These are phyloP conservation scores for Alternaria novae-zelandiae DNA, from an alignment of 2,329 filamentous ascomycete species.

Conservation along the genomic window DNA sequence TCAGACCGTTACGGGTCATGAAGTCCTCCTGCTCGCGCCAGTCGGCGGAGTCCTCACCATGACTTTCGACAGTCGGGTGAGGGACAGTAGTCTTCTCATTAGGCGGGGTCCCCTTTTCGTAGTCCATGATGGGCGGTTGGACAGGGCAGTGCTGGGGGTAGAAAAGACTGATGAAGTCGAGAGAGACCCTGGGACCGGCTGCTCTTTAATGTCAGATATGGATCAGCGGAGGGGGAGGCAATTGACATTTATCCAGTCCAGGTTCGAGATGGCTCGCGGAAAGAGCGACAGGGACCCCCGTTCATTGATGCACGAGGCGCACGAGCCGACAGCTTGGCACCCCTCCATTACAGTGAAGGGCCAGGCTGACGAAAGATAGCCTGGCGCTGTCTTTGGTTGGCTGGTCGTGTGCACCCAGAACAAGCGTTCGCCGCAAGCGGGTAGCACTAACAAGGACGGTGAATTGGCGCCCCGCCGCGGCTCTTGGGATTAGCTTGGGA, in stretches of 20 bases:
- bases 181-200: conserved; percentile 16
- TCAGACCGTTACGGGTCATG: conserved; percentile 46
- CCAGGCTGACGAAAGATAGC: conserved; percentile 25
- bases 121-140: conserved; percentile 32
- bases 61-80: conserved; percentile 20
- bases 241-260: conserved; percentile 27
- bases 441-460: conserved; percentile 16
- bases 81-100: conserved; percentile 37
- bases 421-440: conserved; percentile 22
- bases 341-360: conserved; percentile 19
- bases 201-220: conserved; percentile 29
- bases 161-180: conserved; percentile 6
- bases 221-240: conserved; percentile 35
- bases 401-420: conserved; percentile 20
- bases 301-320: conserved; percentile 21
- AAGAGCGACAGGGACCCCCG: conserved; percentile 33
- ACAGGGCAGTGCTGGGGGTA: conserved; percentile 13
- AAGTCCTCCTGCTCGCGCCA: conserved; percentile 44
- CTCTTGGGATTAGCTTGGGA: conserved; percentile 25
- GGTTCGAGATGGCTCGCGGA: conserved; percentile 26
- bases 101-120: conserved; percentile 31
- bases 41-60: conserved; percentile 20
- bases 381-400: conserved; percentile 21
- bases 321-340: conserved; percentile 31
- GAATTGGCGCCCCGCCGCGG: conserved; percentile 21